Percentiles rank a stretch among this genome's conserved stretches.
Conservation (phyloP, 2,329 filamentous ascomycete genomes). For the Fusarium sp. region DNA sequence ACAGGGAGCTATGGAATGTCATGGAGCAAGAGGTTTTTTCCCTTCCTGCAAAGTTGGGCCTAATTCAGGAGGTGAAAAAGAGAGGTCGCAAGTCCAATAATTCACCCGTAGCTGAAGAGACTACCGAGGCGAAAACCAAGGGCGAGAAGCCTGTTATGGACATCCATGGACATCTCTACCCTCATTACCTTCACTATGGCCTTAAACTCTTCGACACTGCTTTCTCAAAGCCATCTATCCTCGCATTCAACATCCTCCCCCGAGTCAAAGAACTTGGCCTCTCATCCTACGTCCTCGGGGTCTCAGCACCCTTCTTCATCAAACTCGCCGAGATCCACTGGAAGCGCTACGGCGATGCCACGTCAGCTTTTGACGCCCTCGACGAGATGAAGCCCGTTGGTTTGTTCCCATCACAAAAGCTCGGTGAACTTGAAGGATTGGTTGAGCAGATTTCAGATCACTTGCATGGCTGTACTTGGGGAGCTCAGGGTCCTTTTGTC, state of each 20-base stretch:
- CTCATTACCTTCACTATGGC: conserved; percentile 70
- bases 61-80: conserved; percentile 51
- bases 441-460: conserved; percentile 52
- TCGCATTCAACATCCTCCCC: conserved; percentile 73
- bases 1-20: conserved; percentile 75
- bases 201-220: conserved; percentile 68
- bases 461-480: conserved; percentile 54
- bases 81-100: conserved; percentile 32
- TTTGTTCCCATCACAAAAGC: conserved; percentile 65
- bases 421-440: conserved; percentile 37
- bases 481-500: conserved; percentile 56
- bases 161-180: conserved; percentile 74
- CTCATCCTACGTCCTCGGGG: conserved; percentile 78
- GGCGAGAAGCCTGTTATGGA: conserved; percentile 61
- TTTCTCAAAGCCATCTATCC: conserved; percentile 70
- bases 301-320: conserved; percentile 78
- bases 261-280: conserved; percentile 76
- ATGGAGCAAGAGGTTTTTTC: conserved; percentile 77
- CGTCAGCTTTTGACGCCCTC: conserved; percentile 67
- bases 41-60: conserved; percentile 67
- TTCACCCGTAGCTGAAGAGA: conserved; percentile 16
- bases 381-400: conserved; percentile 76
- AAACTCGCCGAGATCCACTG: conserved; percentile 73
- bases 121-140: neutral
- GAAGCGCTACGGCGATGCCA: conserved; percentile 70